Evolutionary conservation across 768 basidiomycete genomes (phyloP), one percentile per base, ranked within the genome.

Genomic region (Gloeopeniophorella convolvens): DNA sequence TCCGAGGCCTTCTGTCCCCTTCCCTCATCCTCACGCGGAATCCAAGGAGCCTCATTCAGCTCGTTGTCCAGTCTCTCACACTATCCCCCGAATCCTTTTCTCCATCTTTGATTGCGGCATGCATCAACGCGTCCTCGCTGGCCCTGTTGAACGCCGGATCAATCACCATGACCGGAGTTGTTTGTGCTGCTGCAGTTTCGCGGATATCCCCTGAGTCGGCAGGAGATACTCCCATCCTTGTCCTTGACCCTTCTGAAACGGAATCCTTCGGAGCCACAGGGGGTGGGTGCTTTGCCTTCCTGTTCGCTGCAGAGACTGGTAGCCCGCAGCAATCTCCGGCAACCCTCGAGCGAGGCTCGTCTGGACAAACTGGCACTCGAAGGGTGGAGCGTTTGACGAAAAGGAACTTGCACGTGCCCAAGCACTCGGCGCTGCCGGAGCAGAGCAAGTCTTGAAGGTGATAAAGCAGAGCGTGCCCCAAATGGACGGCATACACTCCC

Each of bases 31-130:
- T 90, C 41, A 69, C 74, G 4, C 75, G 78, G 41, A 61, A 83
- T 50, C 90, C 89, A 7, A 71, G 89, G 12, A 80, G 85, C 3
- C 72, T 89, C 9, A 70, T 90, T 3, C 89, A 90, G 57, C 71
- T 92, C n/a, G 83, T 88, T 1, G 72, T 85, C 0, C 89, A 92
- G 64, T 71, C 76, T 2, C 69, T 89, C 1, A 62, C 63, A 6
- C 64, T 45, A 15, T 51, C 46, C 65, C 9, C 54, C 51, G 36
- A 45, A 7, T 33, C 31, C 1, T 45, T 34, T 28, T 40, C 26
- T 16, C 43, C 48, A 20, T 41, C 50, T 26, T 67, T 85, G 21
- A 67, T 78, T 2, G 82, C 87, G 0, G 75, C 83, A 2, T 69
- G 81, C 63, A 77, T 89, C 56, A 90, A 91, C 54, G 83, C 87